Conservation (phyloP, 208 protist genomes). For the Plasmodiophora brassicae region DNA sequence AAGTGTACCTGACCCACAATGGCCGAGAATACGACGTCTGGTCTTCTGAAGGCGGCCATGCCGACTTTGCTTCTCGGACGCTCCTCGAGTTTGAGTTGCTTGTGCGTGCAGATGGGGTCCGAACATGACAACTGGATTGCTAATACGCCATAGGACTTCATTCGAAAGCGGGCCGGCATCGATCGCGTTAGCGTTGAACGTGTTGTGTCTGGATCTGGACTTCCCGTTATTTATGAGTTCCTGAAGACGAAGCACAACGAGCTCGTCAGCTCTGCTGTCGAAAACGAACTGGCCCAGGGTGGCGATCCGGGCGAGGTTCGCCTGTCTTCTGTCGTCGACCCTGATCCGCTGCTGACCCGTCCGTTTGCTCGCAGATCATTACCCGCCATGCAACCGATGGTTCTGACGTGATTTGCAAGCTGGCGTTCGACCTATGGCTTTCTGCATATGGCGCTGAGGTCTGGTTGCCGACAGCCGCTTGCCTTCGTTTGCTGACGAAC, state of each 20-base stretch:
- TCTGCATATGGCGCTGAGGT: conserved; percentile 22
- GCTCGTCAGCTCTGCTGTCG: neutral
- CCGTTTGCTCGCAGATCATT: too few relatives aligned
- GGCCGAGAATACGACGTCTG: conserved; percentile 10
- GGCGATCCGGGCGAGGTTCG: neutral
- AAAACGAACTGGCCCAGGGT: neutral
- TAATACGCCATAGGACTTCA: too few relatives aligned
- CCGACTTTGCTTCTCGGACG: neutral
- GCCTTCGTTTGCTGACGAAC: too few relatives aligned
- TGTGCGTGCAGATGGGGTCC: too few relatives aligned
- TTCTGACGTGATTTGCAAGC: neutral
- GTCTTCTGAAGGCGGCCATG: conserved; percentile 26
- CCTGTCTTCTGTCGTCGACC: too few relatives aligned
- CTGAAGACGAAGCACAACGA: neutral
- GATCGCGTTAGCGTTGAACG: conserved; percentile 24
- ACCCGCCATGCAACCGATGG: neutral
- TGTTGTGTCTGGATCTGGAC: conserved; percentile 31
- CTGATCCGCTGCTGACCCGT: too few relatives aligned
- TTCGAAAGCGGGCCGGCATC: neutral
- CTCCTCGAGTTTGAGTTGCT: neutral
- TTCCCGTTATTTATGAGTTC: conserved; percentile 14
- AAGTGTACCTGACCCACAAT: conserved; percentile 7
- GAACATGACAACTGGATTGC: too few relatives aligned
- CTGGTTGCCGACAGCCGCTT: too few relatives aligned
- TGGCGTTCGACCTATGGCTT: neutral